Base-by-base conservation (phyloP, 192 early-diverging fungal species). In the Coemansia sp. region DNA sequence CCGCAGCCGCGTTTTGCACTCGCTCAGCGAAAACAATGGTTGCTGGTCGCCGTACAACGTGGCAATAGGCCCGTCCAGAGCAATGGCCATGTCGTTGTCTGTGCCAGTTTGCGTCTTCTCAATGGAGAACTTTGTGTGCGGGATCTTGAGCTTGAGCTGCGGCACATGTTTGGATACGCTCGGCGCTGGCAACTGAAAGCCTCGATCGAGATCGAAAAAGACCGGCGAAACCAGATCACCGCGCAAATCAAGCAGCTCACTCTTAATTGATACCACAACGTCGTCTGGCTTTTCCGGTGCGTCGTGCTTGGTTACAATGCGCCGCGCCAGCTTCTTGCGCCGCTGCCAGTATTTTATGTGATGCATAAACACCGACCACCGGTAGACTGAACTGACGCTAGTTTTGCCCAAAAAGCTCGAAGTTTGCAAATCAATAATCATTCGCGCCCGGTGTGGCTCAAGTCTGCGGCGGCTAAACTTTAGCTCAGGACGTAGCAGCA, bases 341-440 rank as follows among this genome's bases (percentile, higher is more conserved):
- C 78, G 72, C 6, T 47, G 63, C 78, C 78, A 81, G 63, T 74
- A 81, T 44, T 71, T 67, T 14, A 81, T 40, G 36, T 81, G 72
- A 31, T 71, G 72, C 78, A 81, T 81, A 63, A 74, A 68, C 37
- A 81, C 78, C 0, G 78, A 60, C 78, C 78, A 81, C 7, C 78
- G 68, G 38, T 81, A 81, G 1, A 81, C 68, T 5, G 78, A 74
- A 49, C 65, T 68, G 19, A 81, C 78, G 17, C 66, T 40, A 12
- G 65, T 66, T 2, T 46, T 34, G 20, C 71, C 78, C 14, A 62
- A 47, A 20, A 81, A 60, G 17, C 59, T 67, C 7, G 51, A 19
- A 2, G 78, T 68, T 14, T 59, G 26, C 34, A 81, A 66, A 31
- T 81, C 78, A 47, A 74, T 26, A 2, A 71, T 60, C 58, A 73